Conservation (phyloP, 352 stramenopile genomes). For the Globisporangium sylvaticum region DNA sequence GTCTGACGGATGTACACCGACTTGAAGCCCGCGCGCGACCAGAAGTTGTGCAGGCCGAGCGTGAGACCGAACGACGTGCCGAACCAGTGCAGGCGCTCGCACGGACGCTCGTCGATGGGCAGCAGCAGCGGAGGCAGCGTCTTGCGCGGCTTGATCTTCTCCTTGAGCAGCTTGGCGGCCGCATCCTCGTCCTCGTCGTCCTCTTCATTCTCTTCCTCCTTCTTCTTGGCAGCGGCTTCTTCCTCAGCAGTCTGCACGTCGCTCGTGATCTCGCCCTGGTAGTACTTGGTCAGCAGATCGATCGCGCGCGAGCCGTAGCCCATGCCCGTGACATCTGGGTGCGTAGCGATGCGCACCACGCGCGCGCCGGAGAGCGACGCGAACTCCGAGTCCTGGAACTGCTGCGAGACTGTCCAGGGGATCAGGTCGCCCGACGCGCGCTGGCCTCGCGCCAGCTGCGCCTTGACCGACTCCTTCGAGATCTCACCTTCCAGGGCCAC, state of each 20-base stretch:
- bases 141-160: conserved; percentile 95
- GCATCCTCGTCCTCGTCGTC: conserved; percentile 52
- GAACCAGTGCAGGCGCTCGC: conserved; percentile 97
- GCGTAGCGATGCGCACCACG: conserved; percentile 97
- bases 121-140: conserved; percentile 96
- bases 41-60: conserved; percentile 96
- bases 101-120: conserved; percentile 91
- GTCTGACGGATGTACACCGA: conserved; percentile 98
- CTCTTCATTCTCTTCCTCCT: conserved; percentile 33
- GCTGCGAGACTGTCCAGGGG: conserved; percentile 98
- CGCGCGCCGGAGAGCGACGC: conserved; percentile 94
- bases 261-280: conserved; percentile 94
- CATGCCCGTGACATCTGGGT: conserved; percentile 96
- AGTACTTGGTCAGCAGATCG: conserved; percentile 96
- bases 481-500: conserved; percentile 97
- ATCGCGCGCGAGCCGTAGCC: conserved; percentile 97
- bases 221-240: conserved; percentile 29
- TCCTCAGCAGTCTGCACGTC: conserved; percentile 35
- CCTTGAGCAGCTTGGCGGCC: conserved; percentile 51
- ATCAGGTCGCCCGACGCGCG: conserved; percentile 97
- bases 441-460: conserved; percentile 94
- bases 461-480: conserved; percentile 93
- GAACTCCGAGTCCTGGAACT: conserved; percentile 99
- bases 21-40: conserved; percentile 91
- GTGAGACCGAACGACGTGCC: conserved; percentile 98